Percentiles rank a stretch among this genome's conserved stretches.
These are phyloP conservation scores for Macaranga tanarius DNA, from an alignment of 441 rosid species.

Conservation along the genomic window DNA sequence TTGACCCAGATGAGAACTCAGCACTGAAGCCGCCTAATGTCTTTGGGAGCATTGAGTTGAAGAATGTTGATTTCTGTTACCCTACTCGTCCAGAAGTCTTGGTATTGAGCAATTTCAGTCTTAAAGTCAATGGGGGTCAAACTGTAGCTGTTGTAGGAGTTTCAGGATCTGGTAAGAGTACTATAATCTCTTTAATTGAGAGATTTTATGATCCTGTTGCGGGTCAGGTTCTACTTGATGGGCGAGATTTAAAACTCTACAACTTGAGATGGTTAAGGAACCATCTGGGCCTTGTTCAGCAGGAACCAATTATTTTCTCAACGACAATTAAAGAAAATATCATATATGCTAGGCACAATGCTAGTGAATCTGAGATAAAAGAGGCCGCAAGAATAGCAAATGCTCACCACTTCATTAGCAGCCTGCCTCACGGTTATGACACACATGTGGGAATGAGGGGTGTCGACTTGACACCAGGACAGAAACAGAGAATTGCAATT, in stretches of 20 bases:
- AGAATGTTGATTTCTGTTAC: constrained; percentile 89
- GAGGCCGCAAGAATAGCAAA: constrained; percentile 99
- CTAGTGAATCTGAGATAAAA: constrained; percentile 93
- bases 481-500: constrained; percentile 94
- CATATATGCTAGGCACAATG: constrained; percentile 95
- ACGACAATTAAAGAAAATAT: constrained; percentile 92
- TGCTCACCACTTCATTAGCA: constrained; percentile 98
- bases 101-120: constrained; percentile 94
- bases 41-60: constrained; percentile 94
- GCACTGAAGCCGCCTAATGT: constrained; percentile 94
- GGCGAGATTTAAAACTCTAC: constrained; percentile 80
- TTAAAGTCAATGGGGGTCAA: constrained; percentile 93
- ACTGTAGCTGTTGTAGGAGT: constrained; percentile 95
- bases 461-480: constrained; percentile 91
- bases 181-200: constrained; percentile 88
- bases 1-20: constrained; percentile 92
- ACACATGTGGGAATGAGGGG: constrained; percentile 97
- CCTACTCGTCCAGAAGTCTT: constrained; percentile 90
- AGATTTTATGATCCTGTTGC: constrained; percentile 98
- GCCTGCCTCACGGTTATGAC: constrained; percentile 96
- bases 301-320: constrained; percentile 94
- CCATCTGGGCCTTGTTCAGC: constrained; percentile 90
- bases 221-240: constrained; percentile 92
- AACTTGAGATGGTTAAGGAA: constrained; percentile 93
- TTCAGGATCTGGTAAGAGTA: constrained; percentile 99